Evolutionary conservation across 352 stramenopile genomes (phyloP), one percentile per base, ranked within the genome.

Genomic region (Globisporangium cylindrosporum): DNA sequence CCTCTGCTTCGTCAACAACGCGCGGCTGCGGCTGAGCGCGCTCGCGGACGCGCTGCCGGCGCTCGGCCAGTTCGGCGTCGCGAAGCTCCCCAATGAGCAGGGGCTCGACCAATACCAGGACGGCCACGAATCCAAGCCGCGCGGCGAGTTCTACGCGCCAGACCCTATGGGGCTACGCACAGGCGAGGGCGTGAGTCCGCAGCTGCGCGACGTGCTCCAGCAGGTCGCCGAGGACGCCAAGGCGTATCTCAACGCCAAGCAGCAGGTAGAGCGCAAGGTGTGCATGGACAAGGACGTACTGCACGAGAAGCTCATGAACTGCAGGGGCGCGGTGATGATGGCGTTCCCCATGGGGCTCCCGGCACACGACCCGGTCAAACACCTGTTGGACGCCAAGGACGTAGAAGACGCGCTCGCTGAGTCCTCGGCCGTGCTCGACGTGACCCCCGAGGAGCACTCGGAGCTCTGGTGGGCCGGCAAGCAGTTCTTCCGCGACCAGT

Each of bases 401-500:
- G 73, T 78, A 5, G 79, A 91, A 67, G 82, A 87, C 20, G 81
- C 81, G 24, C 75, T 92, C 25, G 71, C 73, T 25, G 81, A 92
- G 68, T 78, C 83, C 77, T 81, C 88, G 22, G 88, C 84, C 24
- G 89, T 84, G 57, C 74, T 90, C 9, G 88, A 97, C 55, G 63
- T 98, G 5, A 73, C 97, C 38, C 77, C 95, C 20, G 79, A 92
- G 24, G 82, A 92, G 36, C 96, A 91, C 24, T 80, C 94, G 15
- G 84, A 97, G 62, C 81, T 99, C n/a, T 99, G 96, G 96, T 96
- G 90, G 81, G 96, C 95, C 3, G 95, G 94, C 6, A 98, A 98
- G 69, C 92, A 98, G 77, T 98, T 99, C 72, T 89, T 90, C 49
- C 83, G 93, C 15, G 93, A 97, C 63, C 84, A 98, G 73, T 72